Evolutionary conservation across 768 basidiomycete genomes (phyloP).

Genomic region (Mycena olivaceomarginata): DNA sequence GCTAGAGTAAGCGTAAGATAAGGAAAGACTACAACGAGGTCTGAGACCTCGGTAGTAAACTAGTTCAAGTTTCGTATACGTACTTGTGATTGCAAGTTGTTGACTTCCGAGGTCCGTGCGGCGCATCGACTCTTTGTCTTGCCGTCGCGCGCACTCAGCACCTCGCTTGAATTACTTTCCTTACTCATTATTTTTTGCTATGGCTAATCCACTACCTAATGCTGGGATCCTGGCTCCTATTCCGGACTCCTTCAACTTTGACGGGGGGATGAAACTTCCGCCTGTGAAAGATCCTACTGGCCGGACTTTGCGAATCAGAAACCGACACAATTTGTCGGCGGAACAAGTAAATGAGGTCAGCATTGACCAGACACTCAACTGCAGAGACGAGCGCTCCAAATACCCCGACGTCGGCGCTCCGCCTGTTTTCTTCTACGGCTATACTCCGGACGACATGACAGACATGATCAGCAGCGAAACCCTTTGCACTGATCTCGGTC

Average conservation of each 20-base stretch:
- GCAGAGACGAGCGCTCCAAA: not conserved
- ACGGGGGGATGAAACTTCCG: not conserved
- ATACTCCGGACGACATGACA: constrained; percentile 8
- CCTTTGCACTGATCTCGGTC: constrained; percentile 14
- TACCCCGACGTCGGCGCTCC: constrained; percentile 7
- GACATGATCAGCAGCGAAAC: constrained; percentile 14
- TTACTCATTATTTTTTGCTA: not conserved
- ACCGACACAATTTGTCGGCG: not conserved
- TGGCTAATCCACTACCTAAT: constrained; percentile 16
- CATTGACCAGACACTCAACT: constrained; percentile 18
- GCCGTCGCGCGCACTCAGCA: constrained; percentile 8
- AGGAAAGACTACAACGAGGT: constrained; percentile 24
- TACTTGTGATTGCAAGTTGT: not conserved
- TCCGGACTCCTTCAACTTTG: constrained; percentile 31
- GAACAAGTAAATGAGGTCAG: constrained; percentile 20
- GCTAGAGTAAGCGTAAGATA: constrained; percentile 36
- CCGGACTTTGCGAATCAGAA: constrained; percentile 3
- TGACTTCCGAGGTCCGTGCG: constrained; percentile 14
- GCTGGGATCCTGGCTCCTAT: constrained; percentile 24
- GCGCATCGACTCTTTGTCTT: not conserved
- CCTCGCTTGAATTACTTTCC: not conserved
- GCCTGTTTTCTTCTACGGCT: not conserved
- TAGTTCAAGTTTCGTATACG: not conserved
- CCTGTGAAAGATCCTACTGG: constrained; percentile 16
- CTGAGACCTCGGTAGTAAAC: constrained; percentile 12